Base-by-base conservation (phyloP, 768 basidiomycete genomes). In the Russula sp. region DNA sequence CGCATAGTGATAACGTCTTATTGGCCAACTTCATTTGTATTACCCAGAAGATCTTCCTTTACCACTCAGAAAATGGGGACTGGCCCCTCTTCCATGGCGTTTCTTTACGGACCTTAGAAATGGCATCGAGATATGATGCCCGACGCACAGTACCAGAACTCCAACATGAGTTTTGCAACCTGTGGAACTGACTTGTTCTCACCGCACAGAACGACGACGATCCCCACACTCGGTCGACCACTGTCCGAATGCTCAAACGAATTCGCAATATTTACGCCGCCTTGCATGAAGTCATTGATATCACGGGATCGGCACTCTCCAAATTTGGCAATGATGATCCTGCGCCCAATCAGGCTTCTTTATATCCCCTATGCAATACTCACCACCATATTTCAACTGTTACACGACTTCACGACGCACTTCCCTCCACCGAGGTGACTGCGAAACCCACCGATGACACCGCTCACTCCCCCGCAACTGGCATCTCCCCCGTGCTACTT, bases 121-220 rank as follows among this genome's bases (percentile, higher is more conserved):
- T 26, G 16, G 36, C 30, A 3, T 57, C 56, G 11, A 57, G 14
- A 22, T 57, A 57, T 4, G n/a, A 40, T n/a, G 10, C 34, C 10
- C 14, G 50, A 34, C 36, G 13, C 8, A 20, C 56, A 20, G 36
- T 42, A 30, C 56, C 55, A 4, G 56, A 57, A 57, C 38, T 63
- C 38, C 62, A 50, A 56, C 48, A 22, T 34, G 26, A 30, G 22
- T 63, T 57, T 51, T 57, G 55, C 16, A 26, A 22, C 18, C 32
- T 63, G 11, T 63, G 56, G 62, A 63, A 63, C 48, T 28, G 20
- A 51, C 55, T 57, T 6, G 56, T 63, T 36, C 28, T 50, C 38
- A n/a, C 11, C 18, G 28, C 36, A 16, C 28, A 13, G 10, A 34
- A 50, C 10, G 7, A n/a, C 36, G 38, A 44, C 16, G 40, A 44